Conservation (phyloP, 2,329 filamentous ascomycete species). For the Ciborinia camelliae region DNA sequence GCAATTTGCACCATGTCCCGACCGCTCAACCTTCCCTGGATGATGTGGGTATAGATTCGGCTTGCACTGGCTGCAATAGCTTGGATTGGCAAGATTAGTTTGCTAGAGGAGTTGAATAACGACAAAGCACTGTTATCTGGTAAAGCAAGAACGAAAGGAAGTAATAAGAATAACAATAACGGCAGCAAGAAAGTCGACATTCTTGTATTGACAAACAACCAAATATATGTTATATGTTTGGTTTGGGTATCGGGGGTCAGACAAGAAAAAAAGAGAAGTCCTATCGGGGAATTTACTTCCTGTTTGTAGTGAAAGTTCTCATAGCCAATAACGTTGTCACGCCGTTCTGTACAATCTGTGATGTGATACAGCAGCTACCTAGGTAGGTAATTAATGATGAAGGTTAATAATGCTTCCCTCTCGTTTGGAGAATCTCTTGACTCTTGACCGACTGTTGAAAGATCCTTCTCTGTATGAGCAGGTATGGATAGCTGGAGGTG, state of each 20-base stretch:
- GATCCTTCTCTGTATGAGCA: too few relatives aligned
- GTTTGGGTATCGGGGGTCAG: not conserved
- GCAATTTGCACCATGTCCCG: conserved; percentile 31
- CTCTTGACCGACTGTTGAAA: not conserved
- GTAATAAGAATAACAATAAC: conserved; percentile 4
- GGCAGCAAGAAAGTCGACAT: conserved; percentile 10
- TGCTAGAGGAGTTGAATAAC: conserved; percentile 8
- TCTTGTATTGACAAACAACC: conserved; percentile 5
- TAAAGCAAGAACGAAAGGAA: conserved; percentile 13
- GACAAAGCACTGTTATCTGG: conserved; percentile 7
- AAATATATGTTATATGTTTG: too few relatives aligned
- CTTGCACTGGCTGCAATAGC: conserved; percentile 25
- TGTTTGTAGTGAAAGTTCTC: conserved; percentile 3
- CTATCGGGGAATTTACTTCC: conserved; percentile 15
- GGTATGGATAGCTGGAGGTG: too few relatives aligned
- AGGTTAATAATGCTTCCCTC: not conserved
- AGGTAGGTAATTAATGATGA: too few relatives aligned
- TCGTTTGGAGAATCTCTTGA: not conserved
- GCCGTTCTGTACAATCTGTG: conserved; percentile 3
- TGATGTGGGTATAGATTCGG: conserved; percentile 24
- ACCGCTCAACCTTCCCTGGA: conserved; percentile 23
- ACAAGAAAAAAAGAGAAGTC: conserved; percentile 7
- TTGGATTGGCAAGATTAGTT: conserved; percentile 16
- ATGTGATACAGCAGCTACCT: too few relatives aligned
- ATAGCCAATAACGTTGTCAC: conserved; percentile 19